phyloP scores from a whole-genome alignment of 306 rosid species.

The Vicia villosa region DNA sequence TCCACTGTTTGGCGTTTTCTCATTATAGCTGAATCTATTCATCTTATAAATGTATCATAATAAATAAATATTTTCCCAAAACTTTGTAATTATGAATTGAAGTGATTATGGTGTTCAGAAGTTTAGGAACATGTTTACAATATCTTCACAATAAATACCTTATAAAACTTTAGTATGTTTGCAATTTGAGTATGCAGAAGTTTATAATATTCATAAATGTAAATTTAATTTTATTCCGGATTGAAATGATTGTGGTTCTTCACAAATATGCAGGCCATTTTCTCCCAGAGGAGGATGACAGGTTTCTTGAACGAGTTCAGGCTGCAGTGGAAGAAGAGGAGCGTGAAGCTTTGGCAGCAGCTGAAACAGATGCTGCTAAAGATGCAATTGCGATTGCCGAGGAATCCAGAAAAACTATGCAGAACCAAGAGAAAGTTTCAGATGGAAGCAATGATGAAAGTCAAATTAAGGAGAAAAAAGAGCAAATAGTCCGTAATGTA shows the following conservation, averaged over 20 bases:
- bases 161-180: background rate
- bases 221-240: background rate
- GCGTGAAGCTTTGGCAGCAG: conserved; percentile 84
- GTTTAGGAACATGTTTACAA: too few species aligned
- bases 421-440: conserved; percentile 43
- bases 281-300: conserved; percentile 90
- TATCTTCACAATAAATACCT: too few species aligned
- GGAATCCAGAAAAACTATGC: conserved; percentile 65
- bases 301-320: conserved; percentile 76
- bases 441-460: conserved; percentile 43
- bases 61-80: conserved; percentile 7
- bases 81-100: background rate
- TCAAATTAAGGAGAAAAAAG: conserved; percentile 39
- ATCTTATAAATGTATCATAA: conserved; percentile 13
- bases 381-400: conserved; percentile 86
- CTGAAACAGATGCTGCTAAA: conserved; percentile 79
- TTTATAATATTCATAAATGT: conserved; percentile 23
- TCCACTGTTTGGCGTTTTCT: conserved; percentile 11
- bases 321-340: conserved; percentile 96
- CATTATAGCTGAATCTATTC: conserved; percentile 24
- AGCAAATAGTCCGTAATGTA: conserved; percentile 36
- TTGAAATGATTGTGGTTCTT: conserved; percentile 22
- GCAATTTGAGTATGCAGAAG: conserved; percentile 17
- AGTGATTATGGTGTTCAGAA: too few species aligned
- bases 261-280: conserved; percentile 71